Evolutionary conservation across 2,329 filamentous ascomycete genomes (phyloP).

Genomic region (Peltaster fructicola): DNA sequence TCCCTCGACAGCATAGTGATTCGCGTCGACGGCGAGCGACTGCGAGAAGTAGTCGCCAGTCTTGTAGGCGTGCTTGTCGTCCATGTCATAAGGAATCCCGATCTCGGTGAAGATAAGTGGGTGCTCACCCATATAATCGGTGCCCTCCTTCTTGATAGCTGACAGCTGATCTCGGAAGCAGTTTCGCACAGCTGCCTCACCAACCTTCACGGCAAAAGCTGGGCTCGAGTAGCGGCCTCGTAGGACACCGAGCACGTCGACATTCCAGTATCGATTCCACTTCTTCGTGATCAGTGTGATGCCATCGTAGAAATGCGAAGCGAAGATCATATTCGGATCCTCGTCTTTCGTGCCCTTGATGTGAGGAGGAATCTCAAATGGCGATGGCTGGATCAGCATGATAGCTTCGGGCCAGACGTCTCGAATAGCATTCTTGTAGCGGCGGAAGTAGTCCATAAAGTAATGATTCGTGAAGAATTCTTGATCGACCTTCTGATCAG

Average conservation of each 20-base stretch:
- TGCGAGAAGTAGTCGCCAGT: slow-evolving; percentile 92
- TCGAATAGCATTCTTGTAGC: slow-evolving; percentile 58
- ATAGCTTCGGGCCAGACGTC: slow-evolving; percentile 62
- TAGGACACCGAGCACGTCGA: slow-evolving; percentile 83
- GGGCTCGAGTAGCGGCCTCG: slow-evolving; percentile 77
- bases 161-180: slow-evolving; percentile 78
- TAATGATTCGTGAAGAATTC: slow-evolving; percentile 79
- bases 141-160: slow-evolving; percentile 66
- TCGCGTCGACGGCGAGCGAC: slow-evolving; percentile 82
- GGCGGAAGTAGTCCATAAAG: slow-evolving; percentile 72
- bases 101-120: slow-evolving; percentile 88
- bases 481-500: slow-evolving; percentile 59
- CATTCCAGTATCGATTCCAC: slow-evolving; percentile 95
- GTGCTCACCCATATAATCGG: slow-evolving; percentile 74
- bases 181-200: slow-evolving; percentile 85
- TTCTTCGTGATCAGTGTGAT: slow-evolving; percentile 96
- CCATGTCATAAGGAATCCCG: slow-evolving; percentile 97
- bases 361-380: slow-evolving; percentile 73
- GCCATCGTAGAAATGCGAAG: slow-evolving; percentile 92
- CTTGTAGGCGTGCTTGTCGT: slow-evolving; percentile 86
- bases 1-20: slow-evolving; percentile 81
- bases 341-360: slow-evolving; percentile 82
- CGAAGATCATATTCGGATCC: slow-evolving; percentile 77
- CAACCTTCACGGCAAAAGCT: slow-evolving; percentile 80
- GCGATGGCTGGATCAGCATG: slow-evolving; percentile 79